These are phyloP conservation scores for Mortierella sp. DNA, from an alignment of 371 early-diverging fungal species.

Conservation along the genomic window DNA sequence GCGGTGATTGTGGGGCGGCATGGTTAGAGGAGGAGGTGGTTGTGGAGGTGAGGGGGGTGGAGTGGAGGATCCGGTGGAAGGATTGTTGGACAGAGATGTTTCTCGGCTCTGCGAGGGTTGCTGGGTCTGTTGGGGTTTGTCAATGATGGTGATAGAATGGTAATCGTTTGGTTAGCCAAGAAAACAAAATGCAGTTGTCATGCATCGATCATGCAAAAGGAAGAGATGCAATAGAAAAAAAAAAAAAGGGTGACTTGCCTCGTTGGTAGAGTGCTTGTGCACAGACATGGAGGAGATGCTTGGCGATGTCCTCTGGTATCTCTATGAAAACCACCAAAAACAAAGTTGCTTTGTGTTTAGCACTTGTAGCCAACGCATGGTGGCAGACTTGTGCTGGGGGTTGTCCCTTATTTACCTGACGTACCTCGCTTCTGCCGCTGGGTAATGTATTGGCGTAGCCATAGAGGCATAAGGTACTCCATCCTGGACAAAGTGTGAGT, in stretches of 20 bases:
- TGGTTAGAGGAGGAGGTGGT: neutral
- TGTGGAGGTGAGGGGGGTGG: neutral
- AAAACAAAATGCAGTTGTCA: too few relatives aligned
- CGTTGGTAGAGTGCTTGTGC: conserved; percentile 34
- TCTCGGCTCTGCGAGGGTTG: conserved; percentile 23
- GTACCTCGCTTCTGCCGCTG: conserved; percentile 47
- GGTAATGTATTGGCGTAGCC: conserved; percentile 45
- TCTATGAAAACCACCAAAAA: conserved; percentile 2
- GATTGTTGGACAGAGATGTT: conserved; percentile 28
- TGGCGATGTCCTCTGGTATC: conserved; percentile 42
- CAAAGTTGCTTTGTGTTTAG: neutral
- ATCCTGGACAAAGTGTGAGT: neutral
- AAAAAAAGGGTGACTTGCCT: conserved; percentile 26
- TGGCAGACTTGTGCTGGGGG: too few relatives aligned
- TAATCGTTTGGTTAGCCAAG: neutral
- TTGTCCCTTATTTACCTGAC: conserved; percentile 12
- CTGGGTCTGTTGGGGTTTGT: conserved; percentile 22
- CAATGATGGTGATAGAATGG: neutral
- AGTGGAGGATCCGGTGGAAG: conserved; percentile 9
- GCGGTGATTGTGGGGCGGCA: neutral
- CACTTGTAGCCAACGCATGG: too few relatives aligned
- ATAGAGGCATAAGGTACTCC: conserved; percentile 48
- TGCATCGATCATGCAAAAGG: too few relatives aligned
- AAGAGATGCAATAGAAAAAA: neutral
- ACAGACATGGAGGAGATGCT: conserved; percentile 30